phyloP scores from a whole-genome alignment of 805 yeast genomes.

The Sungouiella blattae region DNA sequence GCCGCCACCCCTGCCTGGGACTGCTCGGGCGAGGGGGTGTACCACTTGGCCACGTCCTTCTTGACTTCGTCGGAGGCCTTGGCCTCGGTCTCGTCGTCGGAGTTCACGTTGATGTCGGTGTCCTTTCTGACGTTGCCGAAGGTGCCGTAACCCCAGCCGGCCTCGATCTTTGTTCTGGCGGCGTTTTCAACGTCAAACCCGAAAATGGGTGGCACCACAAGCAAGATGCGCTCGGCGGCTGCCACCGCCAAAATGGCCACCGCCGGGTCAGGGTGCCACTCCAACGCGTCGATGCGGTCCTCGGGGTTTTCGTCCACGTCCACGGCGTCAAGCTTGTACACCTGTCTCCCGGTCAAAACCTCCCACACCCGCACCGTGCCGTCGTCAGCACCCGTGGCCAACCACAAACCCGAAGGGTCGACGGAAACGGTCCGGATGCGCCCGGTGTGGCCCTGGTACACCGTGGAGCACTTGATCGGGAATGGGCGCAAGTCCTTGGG shows the following conservation, averaged over 20 bases:
- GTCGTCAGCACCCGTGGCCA: conserved; percentile 97
- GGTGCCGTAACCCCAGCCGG: conserved; percentile 86
- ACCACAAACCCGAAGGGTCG: conserved; percentile 89
- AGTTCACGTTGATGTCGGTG: conserved; percentile 35
- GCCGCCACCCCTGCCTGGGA: conserved; percentile 65
- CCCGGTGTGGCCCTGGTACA: conserved; percentile 79
- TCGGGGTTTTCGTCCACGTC: conserved; percentile 55
- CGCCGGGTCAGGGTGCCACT: conserved; percentile 82
- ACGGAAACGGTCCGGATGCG: conserved; percentile 78
- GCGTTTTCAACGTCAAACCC: conserved; percentile 82
- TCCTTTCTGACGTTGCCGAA: conserved; percentile 50
- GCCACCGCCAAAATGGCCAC: conserved; percentile 81
- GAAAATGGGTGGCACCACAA: conserved; percentile 86
- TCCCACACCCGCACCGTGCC: conserved; percentile 98
- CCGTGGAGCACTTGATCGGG: conserved; percentile 86
- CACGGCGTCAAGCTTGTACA: conserved; percentile 57
- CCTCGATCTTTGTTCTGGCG: conserved; percentile 74
- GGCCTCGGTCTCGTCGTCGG: conserved; percentile 28
- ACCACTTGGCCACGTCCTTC: conserved; percentile 73
- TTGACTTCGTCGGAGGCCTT: conserved; percentile 20
- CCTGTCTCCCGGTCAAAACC: conserved; percentile 90
- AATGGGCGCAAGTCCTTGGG: conserved; percentile 96
- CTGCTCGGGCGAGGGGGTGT: conserved; percentile 66
- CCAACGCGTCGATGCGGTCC: conserved; percentile 75
- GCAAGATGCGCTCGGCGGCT: conserved; percentile 74